Evolutionary conservation across 495 filamentous ascomycete genomes (phyloP).

Genomic region (Entonaema liquescens): DNA sequence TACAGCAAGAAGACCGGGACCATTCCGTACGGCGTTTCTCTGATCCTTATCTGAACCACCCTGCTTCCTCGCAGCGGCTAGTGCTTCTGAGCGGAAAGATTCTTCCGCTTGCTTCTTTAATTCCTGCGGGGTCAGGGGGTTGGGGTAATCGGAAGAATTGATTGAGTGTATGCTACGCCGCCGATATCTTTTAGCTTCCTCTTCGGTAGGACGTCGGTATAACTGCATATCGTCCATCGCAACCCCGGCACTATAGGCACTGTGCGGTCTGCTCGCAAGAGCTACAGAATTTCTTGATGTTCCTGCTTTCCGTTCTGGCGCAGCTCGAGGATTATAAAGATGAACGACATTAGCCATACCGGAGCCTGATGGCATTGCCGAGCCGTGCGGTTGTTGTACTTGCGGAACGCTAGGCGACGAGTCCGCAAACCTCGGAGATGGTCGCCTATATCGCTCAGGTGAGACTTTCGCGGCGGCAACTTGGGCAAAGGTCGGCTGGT

Average conservation of each 20-base stretch:
- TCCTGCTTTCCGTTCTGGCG: constrained; percentile 44
- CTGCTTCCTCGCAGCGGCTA: constrained; percentile 45
- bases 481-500: constrained; percentile 49
- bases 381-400: constrained; percentile 43
- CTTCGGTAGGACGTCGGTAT: constrained; percentile 56
- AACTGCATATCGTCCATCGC: constrained; percentile 65
- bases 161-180: constrained; percentile 85
- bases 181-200: constrained; percentile 78
- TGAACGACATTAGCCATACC: constrained; percentile 54
- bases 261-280: constrained; percentile 55
- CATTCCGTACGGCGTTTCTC: constrained; percentile 39
- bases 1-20: constrained; percentile 30
- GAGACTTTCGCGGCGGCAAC: constrained; percentile 52
- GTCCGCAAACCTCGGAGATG: constrained; percentile 54
- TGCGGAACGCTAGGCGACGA: constrained; percentile 43
- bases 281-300: constrained; percentile 43
- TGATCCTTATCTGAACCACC: constrained; percentile 48
- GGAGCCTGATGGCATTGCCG: constrained; percentile 47
- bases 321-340: constrained; percentile 50
- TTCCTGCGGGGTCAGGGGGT: constrained; percentile 51
- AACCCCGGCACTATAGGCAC: constrained; percentile 51
- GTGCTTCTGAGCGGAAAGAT: constrained; percentile 49
- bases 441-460: constrained; percentile 65
- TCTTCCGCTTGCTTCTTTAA: constrained; percentile 52
- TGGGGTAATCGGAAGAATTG: constrained; percentile 67